Base-by-base conservation (phyloP, 2,329 filamentous ascomycete species). In the Lasiodiplodia gonubiensis region DNA sequence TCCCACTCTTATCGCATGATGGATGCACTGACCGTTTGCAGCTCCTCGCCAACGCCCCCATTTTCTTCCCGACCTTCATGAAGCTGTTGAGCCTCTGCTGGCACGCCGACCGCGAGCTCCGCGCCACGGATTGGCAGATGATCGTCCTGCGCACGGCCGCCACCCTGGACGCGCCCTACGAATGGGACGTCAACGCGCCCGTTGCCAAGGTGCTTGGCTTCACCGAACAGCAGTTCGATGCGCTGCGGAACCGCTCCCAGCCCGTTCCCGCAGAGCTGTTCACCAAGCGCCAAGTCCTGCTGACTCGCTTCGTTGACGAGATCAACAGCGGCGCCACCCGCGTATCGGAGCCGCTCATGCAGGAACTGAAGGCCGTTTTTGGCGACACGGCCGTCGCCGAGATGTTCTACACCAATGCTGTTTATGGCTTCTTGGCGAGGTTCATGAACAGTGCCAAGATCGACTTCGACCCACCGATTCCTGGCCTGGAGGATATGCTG, bases 121-220 rank as follows among this genome's bases (percentile, higher is more conserved):
- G 37, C 21, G 11, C 42, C 18, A 14, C 23, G 1, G 69, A 70
- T 11, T 27, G 23, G 54, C 72, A 73, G 54, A 66, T 72, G 21
- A 53, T 70, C 21, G 72, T 73, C 7, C 70, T 73, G 7, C 72
- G 72, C 52, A 72, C 69, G 18, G 71, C 72, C 35, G 69, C 70
- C 25, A 69, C 68, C 5, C 67, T 73, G 11, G 68, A 72, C 30
- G 71, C 72, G 21, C 65, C 67, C 10, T 73, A 73, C 59, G 72
- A 72, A 42, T 72, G 67, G 66, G 72, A 73, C 14, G 71, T 73
- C 64, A 73, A 73, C 57, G 67, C 66, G 48, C 72, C 72, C n/a
- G 72, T 73, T 10, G 72, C 71, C 35, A 12, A 16, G 12, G 14
- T 39, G 12, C 35, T 39, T 27, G 25, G 37, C 37, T 30, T 63